Percentiles rank a stretch among this genome's conserved stretches.
Conservation (phyloP, 176 grass and related monocot genomes). For the Zizania latifolia region DNA sequence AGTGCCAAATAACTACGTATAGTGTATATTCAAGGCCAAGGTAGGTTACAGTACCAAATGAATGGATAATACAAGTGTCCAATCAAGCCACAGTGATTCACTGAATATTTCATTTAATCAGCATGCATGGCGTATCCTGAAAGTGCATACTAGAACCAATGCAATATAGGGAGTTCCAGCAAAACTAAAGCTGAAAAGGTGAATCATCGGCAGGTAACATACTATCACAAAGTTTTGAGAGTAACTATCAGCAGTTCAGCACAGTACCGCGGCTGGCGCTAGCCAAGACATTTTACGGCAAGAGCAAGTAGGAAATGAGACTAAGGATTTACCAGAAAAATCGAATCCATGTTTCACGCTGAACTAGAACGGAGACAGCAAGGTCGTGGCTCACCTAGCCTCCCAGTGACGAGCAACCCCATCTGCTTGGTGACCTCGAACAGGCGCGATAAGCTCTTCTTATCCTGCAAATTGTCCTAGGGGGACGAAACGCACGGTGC, state of each 20-base stretch:
- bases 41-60: not conserved
- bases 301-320: not conserved
- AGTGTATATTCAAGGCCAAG: not conserved
- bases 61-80: not conserved
- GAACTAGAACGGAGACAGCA: not conserved
- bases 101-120: not conserved
- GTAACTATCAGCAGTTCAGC: not conserved
- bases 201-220: not conserved
- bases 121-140: not conserved
- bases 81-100: not conserved
- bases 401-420: constrained; percentile 48
- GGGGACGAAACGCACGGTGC: not conserved
- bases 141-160: not conserved
- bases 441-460: constrained; percentile 28
- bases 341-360: not conserved
- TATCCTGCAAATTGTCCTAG: constrained; percentile 51
- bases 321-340: not conserved
- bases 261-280: not conserved
- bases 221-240: not conserved
- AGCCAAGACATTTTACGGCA: not conserved
- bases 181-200: not conserved
- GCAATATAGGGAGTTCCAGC: not conserved
- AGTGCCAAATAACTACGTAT: not conserved
- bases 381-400: constrained; percentile 26
- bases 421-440: constrained; percentile 52